Evolutionary conservation across 192 early-diverging fungal genomes (phyloP).

Genomic region (Geranomyces variabilis): DNA sequence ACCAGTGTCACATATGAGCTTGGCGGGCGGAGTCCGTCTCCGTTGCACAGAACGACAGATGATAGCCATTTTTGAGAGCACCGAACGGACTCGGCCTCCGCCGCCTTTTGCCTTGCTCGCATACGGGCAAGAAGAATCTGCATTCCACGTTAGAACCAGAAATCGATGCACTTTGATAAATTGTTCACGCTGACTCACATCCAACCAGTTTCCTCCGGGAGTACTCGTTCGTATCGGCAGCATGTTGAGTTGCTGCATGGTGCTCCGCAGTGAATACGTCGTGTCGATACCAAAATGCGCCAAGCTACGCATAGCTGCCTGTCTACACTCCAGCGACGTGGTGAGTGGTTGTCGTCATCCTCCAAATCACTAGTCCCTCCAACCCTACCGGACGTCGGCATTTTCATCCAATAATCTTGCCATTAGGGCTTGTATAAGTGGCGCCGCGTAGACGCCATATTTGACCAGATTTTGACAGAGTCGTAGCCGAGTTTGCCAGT

Average conservation of each 20-base stretch:
- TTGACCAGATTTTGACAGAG: slow-evolving; percentile 36
- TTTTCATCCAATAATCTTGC: slow-evolving; percentile 40
- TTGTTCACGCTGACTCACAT: slow-evolving; percentile 31
- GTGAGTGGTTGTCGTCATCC: background rate
- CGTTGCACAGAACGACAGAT: background rate
- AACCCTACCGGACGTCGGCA: slow-evolving; percentile 38
- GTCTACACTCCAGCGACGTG: slow-evolving; percentile 9
- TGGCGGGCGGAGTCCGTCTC: background rate
- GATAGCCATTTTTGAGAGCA: slow-evolving; percentile 2
- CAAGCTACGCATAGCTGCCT: slow-evolving; percentile 40
- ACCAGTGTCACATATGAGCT: slow-evolving; percentile 31
- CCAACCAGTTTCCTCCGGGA: slow-evolving; percentile 31
- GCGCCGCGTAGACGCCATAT: slow-evolving; percentile 33
- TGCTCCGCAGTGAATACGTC: slow-evolving; percentile 31
- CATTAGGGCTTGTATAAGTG: slow-evolving; percentile 43
- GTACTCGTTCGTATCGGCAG: slow-evolving; percentile 11
- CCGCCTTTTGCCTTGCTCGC: slow-evolving; percentile 13
- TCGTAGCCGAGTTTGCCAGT: slow-evolving; percentile 45
- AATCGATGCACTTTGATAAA: background rate
- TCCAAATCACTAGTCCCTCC: background rate
- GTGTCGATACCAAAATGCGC: slow-evolving; percentile 43
- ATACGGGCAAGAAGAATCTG: slow-evolving; percentile 26
- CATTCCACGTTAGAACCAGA: background rate
- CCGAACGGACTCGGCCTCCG: background rate
- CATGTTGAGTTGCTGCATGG: slow-evolving; percentile 44